phyloP scores from a whole-genome alignment of 148 eudicot species.

The Silene latifolia region DNA sequence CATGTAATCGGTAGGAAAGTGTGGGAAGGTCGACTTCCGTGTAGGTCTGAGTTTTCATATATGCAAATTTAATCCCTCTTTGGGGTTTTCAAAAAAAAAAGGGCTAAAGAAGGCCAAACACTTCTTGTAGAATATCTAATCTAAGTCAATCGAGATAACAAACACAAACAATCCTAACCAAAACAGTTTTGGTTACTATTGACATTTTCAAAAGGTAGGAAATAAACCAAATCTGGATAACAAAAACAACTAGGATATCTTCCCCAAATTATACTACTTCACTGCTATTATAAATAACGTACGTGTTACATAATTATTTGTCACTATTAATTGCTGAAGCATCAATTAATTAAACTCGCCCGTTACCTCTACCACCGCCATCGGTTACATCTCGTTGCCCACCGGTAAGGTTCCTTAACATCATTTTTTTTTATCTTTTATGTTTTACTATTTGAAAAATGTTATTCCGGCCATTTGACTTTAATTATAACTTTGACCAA shows the following conservation, averaged over 20 bases:
- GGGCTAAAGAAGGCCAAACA: too few species aligned
- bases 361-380: not conserved
- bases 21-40: too few species aligned
- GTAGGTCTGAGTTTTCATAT: too few species aligned
- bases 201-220: constrained; percentile 1
- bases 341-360: not conserved
- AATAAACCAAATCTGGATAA: not conserved
- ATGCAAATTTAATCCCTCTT: too few species aligned
- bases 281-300: too few species aligned
- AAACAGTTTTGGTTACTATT: not conserved
- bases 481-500: not conserved
- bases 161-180: too few species aligned
- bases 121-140: too few species aligned
- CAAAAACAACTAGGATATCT: not conserved
- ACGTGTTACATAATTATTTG: not conserved
- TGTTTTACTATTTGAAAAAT: too few species aligned
- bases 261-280: not conserved
- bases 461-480: not conserved
- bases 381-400: not conserved
- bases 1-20: too few species aligned
- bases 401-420: not conserved
- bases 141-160: too few species aligned
- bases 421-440: not conserved
- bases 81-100: too few species aligned
- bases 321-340: too few species aligned